These are phyloP conservation scores for Wallacemonas sp. DNA, from an alignment of 208 protist genomes.

Conservation along the genomic window DNA sequence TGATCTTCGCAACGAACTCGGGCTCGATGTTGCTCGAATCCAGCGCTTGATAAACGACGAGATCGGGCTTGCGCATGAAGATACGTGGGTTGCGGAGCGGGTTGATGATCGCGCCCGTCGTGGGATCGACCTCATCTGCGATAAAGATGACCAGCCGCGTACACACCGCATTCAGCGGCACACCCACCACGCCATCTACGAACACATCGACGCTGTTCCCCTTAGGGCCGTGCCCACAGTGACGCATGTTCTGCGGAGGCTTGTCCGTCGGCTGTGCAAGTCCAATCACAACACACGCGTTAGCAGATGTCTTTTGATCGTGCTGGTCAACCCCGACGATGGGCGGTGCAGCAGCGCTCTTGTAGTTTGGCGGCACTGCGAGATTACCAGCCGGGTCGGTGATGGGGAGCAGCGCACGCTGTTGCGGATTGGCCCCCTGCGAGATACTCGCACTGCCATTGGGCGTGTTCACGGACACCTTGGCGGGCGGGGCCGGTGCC, in stretches of 20 bases:
- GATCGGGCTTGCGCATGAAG: constrained; percentile 56
- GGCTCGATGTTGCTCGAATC: constrained; percentile 41
- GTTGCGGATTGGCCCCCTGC: no score
- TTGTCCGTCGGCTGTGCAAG: constrained; percentile 30
- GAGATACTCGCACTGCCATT: background rate
- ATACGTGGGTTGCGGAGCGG: constrained; percentile 30
- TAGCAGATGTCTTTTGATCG: constrained; percentile 13
- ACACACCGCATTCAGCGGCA: constrained; percentile 56
- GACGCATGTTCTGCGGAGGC: constrained; percentile 13
- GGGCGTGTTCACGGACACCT: no score
- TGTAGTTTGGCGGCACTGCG: constrained; percentile 42
- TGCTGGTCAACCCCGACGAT: constrained; percentile 15
- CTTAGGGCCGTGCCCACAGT: constrained; percentile 25
- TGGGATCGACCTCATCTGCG: constrained; percentile 35
- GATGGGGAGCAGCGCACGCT: constrained; percentile 22
- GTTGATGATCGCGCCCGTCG: constrained; percentile 27
- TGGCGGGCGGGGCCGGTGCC: no score
- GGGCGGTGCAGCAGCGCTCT: constrained; percentile 14
- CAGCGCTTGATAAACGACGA: constrained; percentile 48
- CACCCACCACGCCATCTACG: constrained; percentile 43
- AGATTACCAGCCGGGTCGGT: constrained; percentile 38
- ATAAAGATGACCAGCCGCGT: constrained; percentile 67
- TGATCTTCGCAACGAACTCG: constrained; percentile 33
- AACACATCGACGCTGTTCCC: constrained; percentile 35
- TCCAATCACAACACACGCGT: constrained; percentile 36